Base-by-base conservation (phyloP, 352 stramenopile genomes). In the Phytophthora rubi region DNA sequence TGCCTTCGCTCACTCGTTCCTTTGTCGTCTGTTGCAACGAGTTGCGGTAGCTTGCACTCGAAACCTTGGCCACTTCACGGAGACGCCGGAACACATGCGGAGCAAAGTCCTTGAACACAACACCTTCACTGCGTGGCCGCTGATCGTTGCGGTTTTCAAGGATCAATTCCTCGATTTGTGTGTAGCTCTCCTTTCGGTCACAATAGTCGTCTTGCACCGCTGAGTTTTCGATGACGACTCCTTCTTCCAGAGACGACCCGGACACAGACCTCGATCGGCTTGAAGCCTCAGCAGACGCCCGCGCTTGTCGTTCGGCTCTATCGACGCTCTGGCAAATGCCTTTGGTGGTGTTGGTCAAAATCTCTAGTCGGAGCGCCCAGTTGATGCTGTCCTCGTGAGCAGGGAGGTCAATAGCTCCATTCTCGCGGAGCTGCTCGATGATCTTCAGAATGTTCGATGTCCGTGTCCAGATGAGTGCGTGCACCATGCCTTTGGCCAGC, bases 331-430 rank as follows among this genome's bases (percentile, higher is more conserved):
- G 75, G 37, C 85, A 94, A 71, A 97, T 97, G 9, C 90, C 90
- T 65, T 90, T 85, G 1, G 90, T 95, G 1, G 90, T 96, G 54
- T 95, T 94, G 0, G 82, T 93, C 15, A 97, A 55, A 65, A 97
- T 96, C 60, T 97, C 90, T 6, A 91, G 68, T n/a, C 90, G 80
- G 21, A 97, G 59, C 0, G 88, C 90, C 86, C 86, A 94, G 58
- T 97, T 97, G 60, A 97, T 95, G 54, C 83, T 93, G 59, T 93
- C 86, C 52, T 92, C 85, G 53, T 91, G 82, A 7, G 75, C 49
- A 7, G 87, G 83, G 21, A 93, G 52, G 65, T 93, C 76, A 0
- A 89, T 80, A 23, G 79, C 84, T 7, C 85, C 85, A 30, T 86
- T 78, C 32, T 79, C 71, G 9, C 83, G 83, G 35, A 94, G 73